Conservation (phyloP, 2,329 filamentous ascomycete species). For the Botrytis paeoniae region DNA sequence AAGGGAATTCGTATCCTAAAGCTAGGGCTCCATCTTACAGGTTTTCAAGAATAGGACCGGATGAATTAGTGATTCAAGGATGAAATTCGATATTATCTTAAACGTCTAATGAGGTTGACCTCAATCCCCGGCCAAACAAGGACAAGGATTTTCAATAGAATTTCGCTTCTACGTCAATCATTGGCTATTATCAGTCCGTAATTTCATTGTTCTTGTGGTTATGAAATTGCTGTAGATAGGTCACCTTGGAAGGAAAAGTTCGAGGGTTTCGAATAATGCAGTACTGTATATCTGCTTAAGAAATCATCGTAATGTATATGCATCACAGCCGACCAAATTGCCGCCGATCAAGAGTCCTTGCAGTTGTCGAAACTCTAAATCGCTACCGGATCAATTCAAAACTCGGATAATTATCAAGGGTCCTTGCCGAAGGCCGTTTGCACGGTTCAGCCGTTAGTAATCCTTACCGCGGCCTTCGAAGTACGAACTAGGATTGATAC, state of each 20-base stretch:
- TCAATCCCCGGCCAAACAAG: constrained; percentile 3
- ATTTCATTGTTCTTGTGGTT: not conserved
- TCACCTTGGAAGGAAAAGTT: not conserved
- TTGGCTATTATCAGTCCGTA: not conserved
- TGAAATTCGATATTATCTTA: constrained; percentile 16
- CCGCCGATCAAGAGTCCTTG: constrained; percentile 5
- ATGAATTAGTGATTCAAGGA: constrained; percentile 6
- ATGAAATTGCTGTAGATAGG: not conserved
- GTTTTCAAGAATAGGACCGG: not conserved
- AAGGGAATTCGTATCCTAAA: not conserved
- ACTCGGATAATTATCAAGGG: constrained; percentile 17
- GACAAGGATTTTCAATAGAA: constrained; percentile 12
- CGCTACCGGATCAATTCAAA: constrained; percentile 13
- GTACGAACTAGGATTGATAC: not conserved
- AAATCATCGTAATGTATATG: not conserved
- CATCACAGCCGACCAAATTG: not conserved
- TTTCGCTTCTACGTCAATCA: constrained; percentile 5
- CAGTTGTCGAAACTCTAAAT: constrained; percentile 16
- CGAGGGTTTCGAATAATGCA: not conserved
- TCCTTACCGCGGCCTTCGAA: constrained; percentile 7
- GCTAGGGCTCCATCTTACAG: not conserved
- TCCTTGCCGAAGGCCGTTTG: constrained; percentile 16
- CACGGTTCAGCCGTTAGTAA: constrained; percentile 17
- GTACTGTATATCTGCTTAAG: not conserved
- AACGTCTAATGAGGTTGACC: constrained; percentile 10